Conservation (phyloP, 306 rosid genomes). For the Ormosia semicastrata region DNA sequence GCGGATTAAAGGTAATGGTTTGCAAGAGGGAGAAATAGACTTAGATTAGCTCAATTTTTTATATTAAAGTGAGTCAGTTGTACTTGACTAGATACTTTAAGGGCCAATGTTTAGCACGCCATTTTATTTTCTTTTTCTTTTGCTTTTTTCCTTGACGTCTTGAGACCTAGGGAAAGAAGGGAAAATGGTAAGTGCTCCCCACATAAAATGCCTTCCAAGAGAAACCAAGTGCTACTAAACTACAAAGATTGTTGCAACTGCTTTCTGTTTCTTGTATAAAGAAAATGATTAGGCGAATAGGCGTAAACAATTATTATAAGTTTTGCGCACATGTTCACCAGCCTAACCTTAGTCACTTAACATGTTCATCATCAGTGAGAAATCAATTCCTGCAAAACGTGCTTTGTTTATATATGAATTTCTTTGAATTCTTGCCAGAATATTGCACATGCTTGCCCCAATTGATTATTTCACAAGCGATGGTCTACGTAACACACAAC, state of each 20-base stretch:
- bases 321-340: constrained; percentile 4
- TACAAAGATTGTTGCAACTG: neutral
- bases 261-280: neutral
- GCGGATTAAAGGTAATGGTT: constrained; percentile 65
- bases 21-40: constrained; percentile 44
- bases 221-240: neutral
- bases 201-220: neutral
- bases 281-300: constrained; percentile 11
- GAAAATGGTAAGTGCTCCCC: neutral
- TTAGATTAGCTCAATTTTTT: neutral
- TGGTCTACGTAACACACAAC: neutral
- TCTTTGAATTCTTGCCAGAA: constrained; percentile 24
- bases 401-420: neutral
- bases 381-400: constrained; percentile 10
- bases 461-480: constrained; percentile 35
- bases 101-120: constrained; percentile 12
- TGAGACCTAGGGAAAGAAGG: neutral
- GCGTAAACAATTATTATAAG: constrained; percentile 1
- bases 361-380: constrained; percentile 9
- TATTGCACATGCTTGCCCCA: constrained; percentile 33
- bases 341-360: constrained; percentile 2
- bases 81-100: neutral
- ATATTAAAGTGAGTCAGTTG: constrained; percentile 22
- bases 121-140: neutral
- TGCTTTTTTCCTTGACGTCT: neutral